Evolutionary conservation across 208 protist species (phyloP).

Genomic region (Trypanosoma conorhini): DNA sequence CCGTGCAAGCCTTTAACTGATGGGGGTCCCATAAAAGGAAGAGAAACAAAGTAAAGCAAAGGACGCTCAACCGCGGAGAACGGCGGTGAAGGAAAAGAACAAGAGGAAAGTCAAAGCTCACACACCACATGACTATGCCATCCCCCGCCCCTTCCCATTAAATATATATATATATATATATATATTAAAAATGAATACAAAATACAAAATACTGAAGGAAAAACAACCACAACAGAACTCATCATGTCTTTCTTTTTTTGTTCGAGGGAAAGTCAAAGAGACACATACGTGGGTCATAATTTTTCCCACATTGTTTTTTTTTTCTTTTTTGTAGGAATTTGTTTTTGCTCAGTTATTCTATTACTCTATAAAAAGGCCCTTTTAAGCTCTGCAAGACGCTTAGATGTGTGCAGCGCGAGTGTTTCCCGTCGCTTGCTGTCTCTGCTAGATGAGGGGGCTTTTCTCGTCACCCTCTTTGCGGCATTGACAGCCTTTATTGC

Average conservation of each 20-base stretch:
- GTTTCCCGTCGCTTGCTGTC: conserved; percentile 23
- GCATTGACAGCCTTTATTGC: background rate
- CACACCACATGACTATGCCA: background rate
- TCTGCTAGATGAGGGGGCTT: conserved; percentile 13
- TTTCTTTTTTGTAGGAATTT: background rate
- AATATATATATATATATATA: background rate
- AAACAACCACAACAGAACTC: background rate
- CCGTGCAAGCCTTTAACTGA: background rate
- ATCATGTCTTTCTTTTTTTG: background rate
- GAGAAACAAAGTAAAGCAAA: background rate
- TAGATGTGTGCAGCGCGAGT: conserved; percentile 23
- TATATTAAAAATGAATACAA: background rate
- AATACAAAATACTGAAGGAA: background rate
- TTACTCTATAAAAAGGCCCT: conserved; percentile 29
- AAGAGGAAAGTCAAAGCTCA: background rate
- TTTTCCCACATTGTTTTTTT: background rate
- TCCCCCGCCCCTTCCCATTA: background rate
- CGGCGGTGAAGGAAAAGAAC: background rate
- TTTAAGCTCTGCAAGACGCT: conserved; percentile 29
- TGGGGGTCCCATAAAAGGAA: background rate
- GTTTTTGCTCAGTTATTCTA: background rate
- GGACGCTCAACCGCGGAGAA: background rate
- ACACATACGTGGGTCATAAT: background rate
- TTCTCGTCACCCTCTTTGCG: background rate
- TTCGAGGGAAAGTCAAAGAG: background rate